Conservation (phyloP, 768 basidiomycete genomes). For the Boletus eberwhitei region DNA sequence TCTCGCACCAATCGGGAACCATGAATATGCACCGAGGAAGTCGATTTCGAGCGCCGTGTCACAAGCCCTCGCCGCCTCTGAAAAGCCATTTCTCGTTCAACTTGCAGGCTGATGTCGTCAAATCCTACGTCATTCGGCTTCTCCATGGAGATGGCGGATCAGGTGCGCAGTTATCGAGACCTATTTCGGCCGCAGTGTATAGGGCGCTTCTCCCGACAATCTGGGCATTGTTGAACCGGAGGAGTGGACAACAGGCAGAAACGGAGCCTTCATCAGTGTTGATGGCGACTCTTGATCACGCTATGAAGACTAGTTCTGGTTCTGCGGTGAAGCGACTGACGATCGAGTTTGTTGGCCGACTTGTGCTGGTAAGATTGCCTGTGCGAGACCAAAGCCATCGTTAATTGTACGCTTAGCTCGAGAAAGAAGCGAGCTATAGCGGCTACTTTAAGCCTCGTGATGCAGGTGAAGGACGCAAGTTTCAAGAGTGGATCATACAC, state of each 20-base stretch:
- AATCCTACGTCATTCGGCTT: constrained; percentile 57
- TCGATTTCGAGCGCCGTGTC: constrained; percentile 6
- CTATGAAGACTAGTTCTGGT: constrained; percentile 52
- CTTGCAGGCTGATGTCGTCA: constrained; percentile 49
- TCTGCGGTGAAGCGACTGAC: constrained; percentile 64
- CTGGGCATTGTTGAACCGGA: constrained; percentile 67
- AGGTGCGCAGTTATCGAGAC: constrained; percentile 42
- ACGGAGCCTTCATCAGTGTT: constrained; percentile 32
- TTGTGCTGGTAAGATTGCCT: constrained; percentile 55
- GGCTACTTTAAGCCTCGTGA: constrained; percentile 44
- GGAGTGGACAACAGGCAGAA: constrained; percentile 24
- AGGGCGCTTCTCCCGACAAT: constrained; percentile 68
- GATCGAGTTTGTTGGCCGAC: constrained; percentile 70
- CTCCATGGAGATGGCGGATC: constrained; percentile 49
- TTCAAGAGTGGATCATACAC: constrained; percentile 68
- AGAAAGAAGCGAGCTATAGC: constrained; percentile 49
- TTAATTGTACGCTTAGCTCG: constrained; percentile 45
- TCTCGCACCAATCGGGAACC: constrained; percentile 17
- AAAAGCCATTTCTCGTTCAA: constrained; percentile 22
- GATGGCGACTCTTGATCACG: constrained; percentile 63
- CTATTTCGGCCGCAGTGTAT: constrained; percentile 59
- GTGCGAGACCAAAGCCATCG: neutral
- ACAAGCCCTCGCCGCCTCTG: constrained; percentile 18
- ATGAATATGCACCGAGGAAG: constrained; percentile 5
- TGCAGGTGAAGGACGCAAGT: constrained; percentile 27